phyloP scores from a whole-genome alignment of 2,329 filamentous ascomycete genomes.

The Didymella sp. region DNA sequence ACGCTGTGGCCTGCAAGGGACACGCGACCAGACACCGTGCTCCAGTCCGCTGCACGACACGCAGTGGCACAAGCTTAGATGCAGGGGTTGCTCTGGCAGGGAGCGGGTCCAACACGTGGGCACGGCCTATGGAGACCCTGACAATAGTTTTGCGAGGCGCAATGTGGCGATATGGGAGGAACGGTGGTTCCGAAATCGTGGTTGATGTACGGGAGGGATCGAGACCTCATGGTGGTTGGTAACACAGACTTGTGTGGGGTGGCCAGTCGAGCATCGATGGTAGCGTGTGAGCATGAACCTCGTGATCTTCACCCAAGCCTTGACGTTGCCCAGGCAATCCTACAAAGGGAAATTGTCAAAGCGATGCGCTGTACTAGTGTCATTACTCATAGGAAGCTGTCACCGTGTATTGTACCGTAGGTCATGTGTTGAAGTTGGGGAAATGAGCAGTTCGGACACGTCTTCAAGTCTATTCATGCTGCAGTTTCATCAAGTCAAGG shows the following conservation, averaged over 20 bases:
- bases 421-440: conserved; percentile 4
- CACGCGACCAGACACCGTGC: conserved; percentile 17
- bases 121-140: conserved; percentile 12
- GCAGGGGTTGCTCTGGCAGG: conserved; percentile 8
- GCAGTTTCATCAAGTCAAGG: not conserved
- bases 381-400: not conserved
- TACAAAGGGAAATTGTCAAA: conserved; percentile 4
- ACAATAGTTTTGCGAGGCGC: conserved; percentile 9
- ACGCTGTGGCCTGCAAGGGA: conserved; percentile 6
- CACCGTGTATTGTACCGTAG: not conserved
- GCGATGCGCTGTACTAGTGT: not conserved
- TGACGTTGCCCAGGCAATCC: not conserved
- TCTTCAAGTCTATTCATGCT: conserved; percentile 7
- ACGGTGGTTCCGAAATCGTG: conserved; percentile 16
- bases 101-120: conserved; percentile 20
- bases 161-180: conserved; percentile 12
- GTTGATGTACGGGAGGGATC: conserved; percentile 20
- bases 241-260: conserved; percentile 10
- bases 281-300: not conserved
- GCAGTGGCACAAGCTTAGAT: conserved; percentile 15
- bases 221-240: conserved; percentile 7
- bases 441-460: conserved; percentile 14
- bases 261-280: not conserved
- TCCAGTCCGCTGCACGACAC: conserved; percentile 21
- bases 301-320: not conserved